Conservation (phyloP, 257 asterid genomes). For the Cinchona pubescens region DNA sequence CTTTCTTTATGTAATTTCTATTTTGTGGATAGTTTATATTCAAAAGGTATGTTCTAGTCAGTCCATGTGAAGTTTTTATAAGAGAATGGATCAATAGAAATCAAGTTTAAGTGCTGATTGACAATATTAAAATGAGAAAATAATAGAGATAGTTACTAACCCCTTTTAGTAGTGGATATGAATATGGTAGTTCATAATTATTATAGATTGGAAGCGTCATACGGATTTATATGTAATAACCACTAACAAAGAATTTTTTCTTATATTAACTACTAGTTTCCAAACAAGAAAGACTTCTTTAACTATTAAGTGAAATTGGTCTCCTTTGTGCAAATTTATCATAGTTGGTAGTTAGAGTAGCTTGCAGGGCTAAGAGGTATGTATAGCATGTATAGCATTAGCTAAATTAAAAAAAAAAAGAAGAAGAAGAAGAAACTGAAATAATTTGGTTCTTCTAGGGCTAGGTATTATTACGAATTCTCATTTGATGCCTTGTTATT, state of each 20-base stretch:
- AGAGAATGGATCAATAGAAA: constrained; percentile 29
- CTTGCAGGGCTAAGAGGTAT: no score
- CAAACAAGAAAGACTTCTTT: background rate
- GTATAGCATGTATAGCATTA: no score
- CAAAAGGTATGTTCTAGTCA: constrained; percentile 51
- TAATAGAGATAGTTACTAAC: constrained; percentile 41
- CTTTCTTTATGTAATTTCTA: no score
- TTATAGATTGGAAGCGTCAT: constrained; percentile 29
- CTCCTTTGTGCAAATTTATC: background rate
- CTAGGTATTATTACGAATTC: no score
- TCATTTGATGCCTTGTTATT: no score
- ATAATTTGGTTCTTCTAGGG: no score
- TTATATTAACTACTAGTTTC: background rate
- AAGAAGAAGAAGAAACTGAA: no score
- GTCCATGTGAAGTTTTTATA: constrained; percentile 59
- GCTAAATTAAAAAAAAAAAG: no score
- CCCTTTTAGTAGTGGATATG: constrained; percentile 65
- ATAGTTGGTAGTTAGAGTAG: background rate
- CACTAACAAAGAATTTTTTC: background rate
- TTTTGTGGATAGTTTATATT: no score
- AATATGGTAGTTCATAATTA: constrained; percentile 88
- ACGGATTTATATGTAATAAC: background rate
- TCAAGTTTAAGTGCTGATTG: constrained; percentile 17
- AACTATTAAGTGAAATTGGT: background rate
- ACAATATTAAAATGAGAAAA: constrained; percentile 14